Evolutionary conservation across 2,329 filamentous ascomycete genomes (phyloP).

Genomic region (Diplodia scrobiculata): DNA sequence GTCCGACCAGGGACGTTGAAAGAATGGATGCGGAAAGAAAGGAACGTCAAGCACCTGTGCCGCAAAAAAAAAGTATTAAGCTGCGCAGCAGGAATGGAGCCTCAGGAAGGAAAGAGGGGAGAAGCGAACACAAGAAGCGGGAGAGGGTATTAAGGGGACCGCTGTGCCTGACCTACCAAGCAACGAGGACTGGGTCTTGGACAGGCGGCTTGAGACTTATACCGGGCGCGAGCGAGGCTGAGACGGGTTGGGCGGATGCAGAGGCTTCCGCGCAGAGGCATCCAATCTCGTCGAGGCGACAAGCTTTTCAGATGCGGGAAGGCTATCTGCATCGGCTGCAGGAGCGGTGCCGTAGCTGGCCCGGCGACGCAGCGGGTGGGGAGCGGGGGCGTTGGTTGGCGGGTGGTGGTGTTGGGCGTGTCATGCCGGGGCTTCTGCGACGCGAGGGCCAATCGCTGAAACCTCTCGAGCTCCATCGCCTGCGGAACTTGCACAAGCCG

Average conservation of each 20-base stretch:
- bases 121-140: conserved; percentile 21
- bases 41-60: conserved; percentile 20
- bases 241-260: conserved; percentile 22
- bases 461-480: conserved; percentile 40
- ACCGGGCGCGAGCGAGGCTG: neutral
- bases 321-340: neutral
- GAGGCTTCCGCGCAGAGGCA: conserved; percentile 18
- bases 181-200: conserved; percentile 14
- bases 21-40: conserved; percentile 17
- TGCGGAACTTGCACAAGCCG: conserved; percentile 10
- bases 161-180: conserved; percentile 9
- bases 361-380: conserved; percentile 5
- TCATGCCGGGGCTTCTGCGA: conserved; percentile 38
- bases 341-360: neutral
- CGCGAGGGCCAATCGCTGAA: conserved; percentile 41
- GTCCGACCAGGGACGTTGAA: conserved; percentile 26
- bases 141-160: conserved; percentile 21
- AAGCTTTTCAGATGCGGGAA: conserved; percentile 12
- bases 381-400: neutral
- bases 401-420: conserved; percentile 18
- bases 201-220: conserved; percentile 22
- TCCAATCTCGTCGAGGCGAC: conserved; percentile 10
- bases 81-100: conserved; percentile 27
- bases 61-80: conserved; percentile 10
- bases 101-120: conserved; percentile 38